A percentile compares a stretch with the other conserved stretches of the same genome.
These are phyloP conservation scores for Chimonanthus praecox DNA, from an alignment of 164 flowering plant genomes.

Conservation along the genomic window DNA sequence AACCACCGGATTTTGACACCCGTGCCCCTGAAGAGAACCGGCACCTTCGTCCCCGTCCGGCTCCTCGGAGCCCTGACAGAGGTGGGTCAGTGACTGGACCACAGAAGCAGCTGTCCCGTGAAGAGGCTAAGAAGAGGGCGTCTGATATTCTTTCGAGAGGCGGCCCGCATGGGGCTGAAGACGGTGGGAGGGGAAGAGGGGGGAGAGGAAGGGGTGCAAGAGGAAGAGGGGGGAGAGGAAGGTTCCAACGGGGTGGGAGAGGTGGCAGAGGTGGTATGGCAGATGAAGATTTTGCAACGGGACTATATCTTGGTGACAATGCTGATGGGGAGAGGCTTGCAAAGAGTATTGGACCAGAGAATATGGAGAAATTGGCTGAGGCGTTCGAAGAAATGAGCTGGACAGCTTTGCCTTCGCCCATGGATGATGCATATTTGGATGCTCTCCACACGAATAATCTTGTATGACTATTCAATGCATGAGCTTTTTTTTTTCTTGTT, in stretches of 20 bases:
- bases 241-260: constrained; percentile 14
- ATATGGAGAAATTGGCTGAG: constrained; percentile 42
- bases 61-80: background rate
- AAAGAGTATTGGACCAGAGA: constrained; percentile 44
- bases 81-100: background rate
- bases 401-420: constrained; percentile 54
- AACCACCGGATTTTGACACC: constrained; percentile 8
- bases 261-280: constrained; percentile 19
- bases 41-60: constrained; percentile 29
- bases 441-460: constrained; percentile 48
- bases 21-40: constrained; percentile 46
- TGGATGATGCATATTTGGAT: constrained; percentile 48
- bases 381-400: constrained; percentile 51
- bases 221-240: constrained; percentile 21
- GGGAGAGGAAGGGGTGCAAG: constrained; percentile 26
- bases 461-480: background rate
- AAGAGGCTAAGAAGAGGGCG: constrained; percentile 44
- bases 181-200: constrained; percentile 17
- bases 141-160: constrained; percentile 28
- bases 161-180: background rate
- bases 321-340: constrained; percentile 61
- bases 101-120: constrained; percentile 26
- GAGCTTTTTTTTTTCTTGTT: background rate
- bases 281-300: constrained; percentile 17
- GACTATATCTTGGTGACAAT: constrained; percentile 40